Conservation (phyloP, 192 early-diverging fungal genomes). For the Glomus cerebriforme region DNA sequence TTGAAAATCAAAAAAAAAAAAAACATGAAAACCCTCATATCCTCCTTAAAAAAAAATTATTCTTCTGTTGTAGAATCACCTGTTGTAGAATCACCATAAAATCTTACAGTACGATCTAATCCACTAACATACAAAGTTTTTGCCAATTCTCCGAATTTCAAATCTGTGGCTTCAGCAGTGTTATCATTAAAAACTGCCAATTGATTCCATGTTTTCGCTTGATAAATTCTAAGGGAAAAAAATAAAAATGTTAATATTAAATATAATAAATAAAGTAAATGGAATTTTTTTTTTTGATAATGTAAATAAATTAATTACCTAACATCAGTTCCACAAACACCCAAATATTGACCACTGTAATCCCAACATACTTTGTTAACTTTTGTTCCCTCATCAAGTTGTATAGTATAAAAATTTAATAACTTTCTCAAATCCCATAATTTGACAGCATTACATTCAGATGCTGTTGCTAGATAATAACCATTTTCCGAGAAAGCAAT, state of each 20-base stretch:
- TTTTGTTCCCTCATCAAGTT: conserved; percentile 55
- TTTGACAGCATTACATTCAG: conserved; percentile 70
- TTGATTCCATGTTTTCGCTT: conserved; percentile 68
- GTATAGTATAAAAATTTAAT: conserved; percentile 64
- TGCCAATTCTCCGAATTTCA: conserved; percentile 62
- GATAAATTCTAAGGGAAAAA: conserved; percentile 50
- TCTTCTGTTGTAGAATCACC: background rate
- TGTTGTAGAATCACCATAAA: conserved; percentile 42
- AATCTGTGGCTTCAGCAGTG: conserved; percentile 52
- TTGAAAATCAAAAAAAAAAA: no score
- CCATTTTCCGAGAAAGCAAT: conserved; percentile 94
- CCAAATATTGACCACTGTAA: conserved; percentile 81
- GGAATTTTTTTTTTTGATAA: background rate
- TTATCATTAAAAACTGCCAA: conserved; percentile 55
- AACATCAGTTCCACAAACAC: conserved; percentile 64
- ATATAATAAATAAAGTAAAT: background rate
- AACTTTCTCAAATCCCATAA: conserved; percentile 96
- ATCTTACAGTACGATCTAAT: conserved; percentile 60
- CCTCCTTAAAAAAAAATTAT: no score
- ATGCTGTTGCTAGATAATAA: conserved; percentile 83
- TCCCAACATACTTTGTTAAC: conserved; percentile 77
- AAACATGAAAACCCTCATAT: no score
- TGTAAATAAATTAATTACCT: conserved; percentile 33
- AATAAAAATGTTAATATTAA: conserved; percentile 4
- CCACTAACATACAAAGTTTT: conserved; percentile 54